Evolutionary conservation across 2,329 filamentous ascomycete species (phyloP), one percentile per base, ranked within the genome.

Genomic region (Scleromitrula shiraiana): DNA sequence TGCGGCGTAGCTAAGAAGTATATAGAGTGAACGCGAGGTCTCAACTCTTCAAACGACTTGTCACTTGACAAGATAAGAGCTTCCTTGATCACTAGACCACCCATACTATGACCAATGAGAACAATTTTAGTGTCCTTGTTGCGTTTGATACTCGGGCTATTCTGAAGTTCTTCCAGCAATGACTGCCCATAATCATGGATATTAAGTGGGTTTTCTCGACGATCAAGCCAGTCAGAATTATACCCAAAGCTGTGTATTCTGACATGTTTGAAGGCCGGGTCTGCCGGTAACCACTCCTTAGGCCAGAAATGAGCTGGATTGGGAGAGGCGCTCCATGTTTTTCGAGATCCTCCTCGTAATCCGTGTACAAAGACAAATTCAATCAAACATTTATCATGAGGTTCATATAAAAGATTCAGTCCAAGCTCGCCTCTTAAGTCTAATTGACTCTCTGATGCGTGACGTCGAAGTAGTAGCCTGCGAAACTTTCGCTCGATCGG

Each of bases 1-100:
- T 71, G 69, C 2, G 69, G 69, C 1, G 69, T 71, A 2, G 62
- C 63, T 1, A 72, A 57, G 49, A 71, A 71, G 44, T 67, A 58
- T 5, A 71, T 62, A 1, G 65, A 63, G 9, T 59, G 53, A 4
- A 69, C 53, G n/a, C n/a, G n/a, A n/a, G n/a, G n/a, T n/a, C n/a
- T n/a, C n/a, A n/a, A n/a, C n/a, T n/a, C n/a, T n/a, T n/a, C n/a
- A n/a, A n/a, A n/a, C n/a, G n/a, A n/a, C n/a, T n/a, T n/a, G n/a
- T n/a, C n/a, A n/a, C n/a, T n/a, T n/a, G n/a, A n/a, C n/a, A n/a
- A n/a, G n/a, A n/a, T n/a, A n/a, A n/a, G n/a, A n/a, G 2, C 41
- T 20, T 56, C 37, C 20, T 57, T 56, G 2, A 53, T 39, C 4
- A 56, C 41, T 6, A 56, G 41, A 7, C 53, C 52, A 4, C 53